Evolutionary conservation across 176 grass and related monocot genomes (phyloP), one percentile per base, ranked within the genome.

Genomic region (Carex parvula): DNA sequence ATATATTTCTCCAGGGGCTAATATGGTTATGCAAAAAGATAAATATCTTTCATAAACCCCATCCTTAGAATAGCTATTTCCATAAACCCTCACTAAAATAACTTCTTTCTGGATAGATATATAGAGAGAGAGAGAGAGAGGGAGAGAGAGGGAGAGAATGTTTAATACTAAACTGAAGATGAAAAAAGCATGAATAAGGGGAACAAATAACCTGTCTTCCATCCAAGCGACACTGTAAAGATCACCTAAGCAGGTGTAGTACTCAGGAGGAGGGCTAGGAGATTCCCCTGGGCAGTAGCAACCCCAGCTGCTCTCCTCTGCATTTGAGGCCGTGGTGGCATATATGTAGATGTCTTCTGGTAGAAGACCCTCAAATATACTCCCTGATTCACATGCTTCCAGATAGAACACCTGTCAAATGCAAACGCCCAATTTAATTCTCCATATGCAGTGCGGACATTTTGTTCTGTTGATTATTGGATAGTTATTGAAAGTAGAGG

Each of bases 321-420:
- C 91, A 22, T 99, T 99, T 17, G 96, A 95, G 3, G 96, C 96
- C 0, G 96, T 99, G n/a, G 96, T 99, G 32, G 96, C 96, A 2
- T 95, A 99, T 53, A 99, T 87, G 48, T 95, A 85, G 79, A 95
- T 95, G 52, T 89, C 81, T 81, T 93, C 75, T 1, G 96, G 93
- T 50, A 99, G 76, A 84, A 99, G 81, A 3, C 96, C 96, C 81
- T 95, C 91, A 85, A 99, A 99, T 79, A 99, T 95, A 77, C 93
- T 99, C 11, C 96, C 96, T 2, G 96, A 92, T 93, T 99, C 96
- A 65, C 96, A 99, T 20, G 96, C 96, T 93, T 99, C 96, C 69
- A 99, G 91, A 86, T 99, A 99, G 80, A 99, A 99, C 7, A 95
- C 93, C 96, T 99, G 84, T 55, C 80, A 80, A 66, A 32, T 8